Evolutionary conservation across 2,329 filamentous ascomycete species (phyloP), one percentile per base, ranked within the genome.

Genomic region (Eutypa lata): DNA sequence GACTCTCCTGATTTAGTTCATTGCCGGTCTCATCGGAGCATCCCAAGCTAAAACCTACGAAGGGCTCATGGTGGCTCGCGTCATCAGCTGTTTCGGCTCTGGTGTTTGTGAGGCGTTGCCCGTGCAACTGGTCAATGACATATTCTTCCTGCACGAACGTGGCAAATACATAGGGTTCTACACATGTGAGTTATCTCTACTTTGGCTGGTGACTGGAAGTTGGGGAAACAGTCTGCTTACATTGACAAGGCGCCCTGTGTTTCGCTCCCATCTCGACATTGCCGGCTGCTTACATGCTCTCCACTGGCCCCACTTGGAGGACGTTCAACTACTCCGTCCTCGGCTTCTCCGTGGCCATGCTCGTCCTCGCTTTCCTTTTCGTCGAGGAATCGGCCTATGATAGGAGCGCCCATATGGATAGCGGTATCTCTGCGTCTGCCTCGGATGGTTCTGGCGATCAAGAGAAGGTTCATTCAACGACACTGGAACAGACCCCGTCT

Each of bases 321-420:
- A 74, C 84, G 0, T 85, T 80, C 69, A 85, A 84, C 71, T 84
- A 83, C 62, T 81, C 84, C 50, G 76, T 79, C 55, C 74, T 81
- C 47, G 82, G 80, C 2, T 84, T 85, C 49, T 73, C 76, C 2
- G 67, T 67, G 71, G 47, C 67, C 71, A 53, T 66, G 11, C 63
- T 68, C 35, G 67, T 82, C 43, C 58, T 77, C 7, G 73, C 78
- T 0, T 80, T 81, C 63, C 62, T 81, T 40, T 75, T 80, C 56
- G 78, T 79, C 10, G 78, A 81, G 58, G 79, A 82, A 61, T 75
- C 77, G 1, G 69, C 70, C 2, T 81, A 81, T 60, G 61, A 73
- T 21, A 60, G 73, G 24, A 52, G 58, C 3, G 56, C 63, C 1
- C 61, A 58, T 24, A 51, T 40, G 48, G 21, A 28, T 3, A 52